Percentiles rank a stretch among this genome's conserved stretches.
These are phyloP conservation scores for Vigna unguiculata DNA, from an alignment of 306 rosid genomes.

Conservation along the genomic window DNA sequence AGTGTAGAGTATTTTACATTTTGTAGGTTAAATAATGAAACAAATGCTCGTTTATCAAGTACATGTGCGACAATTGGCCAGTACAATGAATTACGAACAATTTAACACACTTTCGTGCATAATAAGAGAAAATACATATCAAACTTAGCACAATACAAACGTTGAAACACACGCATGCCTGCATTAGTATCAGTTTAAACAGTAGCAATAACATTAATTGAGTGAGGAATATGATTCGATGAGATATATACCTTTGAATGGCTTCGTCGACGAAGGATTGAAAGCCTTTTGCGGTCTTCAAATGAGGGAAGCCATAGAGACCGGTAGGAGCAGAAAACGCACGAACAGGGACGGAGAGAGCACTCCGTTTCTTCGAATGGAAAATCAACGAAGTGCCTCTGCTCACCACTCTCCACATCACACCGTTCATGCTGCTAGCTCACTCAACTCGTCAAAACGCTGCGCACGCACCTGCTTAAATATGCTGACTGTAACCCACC, in stretches of 20 bases:
- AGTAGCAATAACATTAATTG: background rate
- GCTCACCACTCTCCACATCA: constrained; percentile 26
- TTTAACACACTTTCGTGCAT: no score
- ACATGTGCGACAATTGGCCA: no score
- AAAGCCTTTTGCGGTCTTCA: constrained; percentile 76
- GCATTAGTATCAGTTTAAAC: no score
- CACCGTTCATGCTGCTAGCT: background rate
- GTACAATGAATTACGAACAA: no score
- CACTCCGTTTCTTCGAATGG: constrained; percentile 33
- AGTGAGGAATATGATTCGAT: background rate
- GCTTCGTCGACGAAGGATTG: constrained; percentile 81
- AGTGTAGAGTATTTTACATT: background rate
- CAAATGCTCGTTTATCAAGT: background rate
- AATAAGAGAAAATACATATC: background rate
- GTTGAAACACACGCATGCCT: background rate
- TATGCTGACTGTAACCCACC: background rate
- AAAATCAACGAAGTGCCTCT: constrained; percentile 16
- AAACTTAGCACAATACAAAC: background rate
- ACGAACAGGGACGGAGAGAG: constrained; percentile 11
- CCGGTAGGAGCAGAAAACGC: constrained; percentile 55
- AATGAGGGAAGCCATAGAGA: constrained; percentile 74
- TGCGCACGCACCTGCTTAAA: background rate
- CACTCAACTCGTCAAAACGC: background rate
- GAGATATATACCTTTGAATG: constrained; percentile 61
- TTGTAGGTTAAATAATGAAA: background rate